Evolutionary conservation across 148 eudicot genomes (phyloP), one percentile per base, ranked within the genome.

Genomic region (Camellia lanceoleosa): DNA sequence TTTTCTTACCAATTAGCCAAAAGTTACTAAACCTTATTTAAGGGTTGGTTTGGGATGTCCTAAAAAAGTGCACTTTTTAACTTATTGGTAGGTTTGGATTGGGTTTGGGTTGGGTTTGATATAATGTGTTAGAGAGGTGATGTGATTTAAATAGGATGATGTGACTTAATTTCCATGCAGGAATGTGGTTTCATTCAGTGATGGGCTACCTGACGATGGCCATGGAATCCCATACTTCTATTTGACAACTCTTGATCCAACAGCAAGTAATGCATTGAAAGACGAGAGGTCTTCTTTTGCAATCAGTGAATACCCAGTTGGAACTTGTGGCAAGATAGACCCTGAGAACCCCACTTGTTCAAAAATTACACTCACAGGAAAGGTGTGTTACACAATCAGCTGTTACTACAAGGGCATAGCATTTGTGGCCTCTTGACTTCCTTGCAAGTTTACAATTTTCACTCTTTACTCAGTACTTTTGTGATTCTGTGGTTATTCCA

Each of bases 181-280:
- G 87, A 93, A 95, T 85, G 97, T 93, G 83, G 98, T 90, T 67
- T 95, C 97, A 10, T 95, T 85, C 73, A 92, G 97, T 80, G 97
- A 95, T 82, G 97, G 98, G 43, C 73, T 86, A 46, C 94, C 97
- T 10, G 88, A 83, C 20, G 70, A 89, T 78, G 97, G 97, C 63
- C 82, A 44, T 5, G 98, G 97, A 65, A 78, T 95, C 78, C 97
- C 97, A 4, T 95, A 95, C 79, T 95, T 95, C 81, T 95, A 95
- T 76, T 81, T 95, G 83, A 95, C 97, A 63, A 78, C 94, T 59
- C 96, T 93, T 70, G 97, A 95, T 82, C 97, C 97, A 59, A 95
- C 97, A 43, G 94, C 93, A 51, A 77, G 86, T 62, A 51, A 95
- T 90, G 97, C 94, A 49, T 78, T 93, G 71, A 87, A 90, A 78